phyloP scores from a whole-genome alignment of 805 yeast species.

The Millerago galiae region DNA sequence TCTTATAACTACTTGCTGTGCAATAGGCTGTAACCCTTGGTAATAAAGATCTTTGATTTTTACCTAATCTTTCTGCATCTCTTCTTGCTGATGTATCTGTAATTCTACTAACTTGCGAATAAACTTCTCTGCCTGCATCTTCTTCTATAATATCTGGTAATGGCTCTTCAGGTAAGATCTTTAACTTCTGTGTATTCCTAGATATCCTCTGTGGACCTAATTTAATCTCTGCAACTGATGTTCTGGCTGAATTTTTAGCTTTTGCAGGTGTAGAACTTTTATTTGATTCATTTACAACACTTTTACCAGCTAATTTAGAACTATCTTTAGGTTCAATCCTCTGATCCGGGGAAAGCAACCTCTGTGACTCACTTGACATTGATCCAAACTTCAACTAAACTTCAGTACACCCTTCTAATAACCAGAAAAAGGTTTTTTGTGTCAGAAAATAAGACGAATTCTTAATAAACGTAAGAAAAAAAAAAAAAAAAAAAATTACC shows the following conservation, averaged over 20 bases:
- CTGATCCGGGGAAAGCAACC: not conserved
- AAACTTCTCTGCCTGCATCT: slow-evolving; percentile 43
- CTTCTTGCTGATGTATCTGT: slow-evolving; percentile 84
- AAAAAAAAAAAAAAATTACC: not conserved
- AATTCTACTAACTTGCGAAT: slow-evolving; percentile 78
- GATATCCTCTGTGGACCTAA: slow-evolving; percentile 72
- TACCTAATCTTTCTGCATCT: slow-evolving; percentile 91
- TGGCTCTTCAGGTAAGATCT: slow-evolving; percentile 60
- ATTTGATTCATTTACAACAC: not conserved
- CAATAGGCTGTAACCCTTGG: slow-evolving; percentile 97
- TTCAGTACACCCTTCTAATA: not conserved
- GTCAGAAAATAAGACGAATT: not conserved
- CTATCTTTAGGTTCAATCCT: not conserved
- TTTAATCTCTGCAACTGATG: slow-evolving; percentile 26
- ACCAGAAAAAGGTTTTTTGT: not conserved
- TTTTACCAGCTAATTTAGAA: not conserved
- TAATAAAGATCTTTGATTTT: slow-evolving; percentile 61
- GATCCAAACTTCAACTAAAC: not conserved
- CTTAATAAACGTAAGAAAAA: not conserved
- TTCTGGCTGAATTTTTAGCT: slow-evolving; percentile 2
- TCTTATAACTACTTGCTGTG: slow-evolving; percentile 86
- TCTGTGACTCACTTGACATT: slow-evolving; percentile 1
- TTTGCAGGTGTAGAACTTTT: not conserved
- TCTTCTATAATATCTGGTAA: slow-evolving; percentile 21
- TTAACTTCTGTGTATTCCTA: slow-evolving; percentile 66